A percentile compares a stretch with the other conserved stretches of the same genome.
phyloP scores from a whole-genome alignment of 2,329 filamentous ascomycete species.

The Zymoseptoria pseudotritici region DNA sequence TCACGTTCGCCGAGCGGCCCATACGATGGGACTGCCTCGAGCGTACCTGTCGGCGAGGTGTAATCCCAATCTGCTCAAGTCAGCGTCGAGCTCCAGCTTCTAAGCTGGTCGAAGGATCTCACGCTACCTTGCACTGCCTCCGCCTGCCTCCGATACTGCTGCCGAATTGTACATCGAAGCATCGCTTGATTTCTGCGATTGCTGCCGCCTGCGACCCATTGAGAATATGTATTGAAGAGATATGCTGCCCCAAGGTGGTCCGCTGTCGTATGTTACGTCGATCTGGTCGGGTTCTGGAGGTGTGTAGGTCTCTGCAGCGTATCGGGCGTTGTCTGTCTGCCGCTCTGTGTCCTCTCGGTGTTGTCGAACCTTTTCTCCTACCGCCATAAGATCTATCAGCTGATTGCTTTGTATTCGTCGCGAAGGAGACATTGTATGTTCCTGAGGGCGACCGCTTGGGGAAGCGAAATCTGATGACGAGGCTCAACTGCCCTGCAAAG shows the following conservation, averaged over 20 bases:
- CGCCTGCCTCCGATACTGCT: slow-evolving; percentile 29
- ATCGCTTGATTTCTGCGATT: slow-evolving; percentile 34
- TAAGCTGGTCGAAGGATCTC: neutral
- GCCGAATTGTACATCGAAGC: slow-evolving; percentile 32
- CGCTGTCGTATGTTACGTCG: slow-evolving; percentile 48
- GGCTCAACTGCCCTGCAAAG: neutral
- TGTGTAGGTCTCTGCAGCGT: slow-evolving; percentile 58
- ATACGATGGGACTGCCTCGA: slow-evolving; percentile 24
- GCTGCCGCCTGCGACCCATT: slow-evolving; percentile 38
- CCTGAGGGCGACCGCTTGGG: too few species aligned
- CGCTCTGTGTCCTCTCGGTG: slow-evolving; percentile 59
- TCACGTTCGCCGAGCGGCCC: slow-evolving; percentile 18
- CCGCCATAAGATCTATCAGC: slow-evolving; percentile 5
- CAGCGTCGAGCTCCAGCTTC: slow-evolving; percentile 8
- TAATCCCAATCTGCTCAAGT: slow-evolving; percentile 29
- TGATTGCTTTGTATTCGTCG: neutral
- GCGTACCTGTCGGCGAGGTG: slow-evolving; percentile 36
- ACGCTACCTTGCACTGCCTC: slow-evolving; percentile 32
- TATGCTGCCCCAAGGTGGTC: slow-evolving; percentile 65
- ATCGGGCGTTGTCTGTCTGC: slow-evolving; percentile 54
- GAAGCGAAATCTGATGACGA: too few species aligned
- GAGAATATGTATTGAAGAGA: slow-evolving; percentile 50
- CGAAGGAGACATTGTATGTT: too few species aligned
- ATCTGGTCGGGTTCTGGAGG: slow-evolving; percentile 54
- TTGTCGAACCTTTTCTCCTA: slow-evolving; percentile 64